Conservation (phyloP, 2,329 filamentous ascomycete species). For the Lachnellula willkommii region DNA sequence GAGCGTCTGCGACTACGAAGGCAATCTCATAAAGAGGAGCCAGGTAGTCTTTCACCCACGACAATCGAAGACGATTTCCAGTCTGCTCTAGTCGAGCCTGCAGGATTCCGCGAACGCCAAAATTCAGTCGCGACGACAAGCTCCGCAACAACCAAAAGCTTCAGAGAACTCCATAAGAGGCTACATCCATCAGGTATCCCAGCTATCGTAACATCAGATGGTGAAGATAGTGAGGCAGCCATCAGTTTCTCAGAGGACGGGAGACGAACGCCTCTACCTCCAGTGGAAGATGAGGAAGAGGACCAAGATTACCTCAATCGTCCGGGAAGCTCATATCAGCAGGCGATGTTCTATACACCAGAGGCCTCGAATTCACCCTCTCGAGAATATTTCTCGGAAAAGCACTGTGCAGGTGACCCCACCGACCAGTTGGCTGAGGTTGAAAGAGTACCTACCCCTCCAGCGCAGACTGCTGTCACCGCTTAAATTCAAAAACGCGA, state of each 20-base stretch:
- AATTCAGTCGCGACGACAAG: conserved; percentile 60
- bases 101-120: conserved; percentile 43
- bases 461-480: not conserved
- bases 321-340: conserved; percentile 16
- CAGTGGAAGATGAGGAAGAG: conserved; percentile 36
- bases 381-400: not conserved
- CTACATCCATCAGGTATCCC: conserved; percentile 45
- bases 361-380: conserved; percentile 20
- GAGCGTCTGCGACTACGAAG: conserved; percentile 64
- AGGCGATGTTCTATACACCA: conserved; percentile 30
- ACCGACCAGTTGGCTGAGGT: no score
- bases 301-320: conserved; percentile 9
- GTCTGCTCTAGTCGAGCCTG: conserved; percentile 43
- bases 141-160: conserved; percentile 62
- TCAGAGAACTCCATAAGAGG: conserved; percentile 58
- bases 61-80: conserved; percentile 44
- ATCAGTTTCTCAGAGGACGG: conserved; percentile 54
- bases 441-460: not conserved
- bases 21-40: conserved; percentile 40
- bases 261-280: conserved; percentile 49
- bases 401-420: not conserved
- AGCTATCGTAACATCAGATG: conserved; percentile 27
- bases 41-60: conserved; percentile 14
- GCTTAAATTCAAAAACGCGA: not conserved
- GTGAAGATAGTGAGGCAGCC: conserved; percentile 56